Evolutionary conservation across 2,329 filamentous ascomycete genomes (phyloP).

Genomic region (Exophiala xenobiotica): DNA sequence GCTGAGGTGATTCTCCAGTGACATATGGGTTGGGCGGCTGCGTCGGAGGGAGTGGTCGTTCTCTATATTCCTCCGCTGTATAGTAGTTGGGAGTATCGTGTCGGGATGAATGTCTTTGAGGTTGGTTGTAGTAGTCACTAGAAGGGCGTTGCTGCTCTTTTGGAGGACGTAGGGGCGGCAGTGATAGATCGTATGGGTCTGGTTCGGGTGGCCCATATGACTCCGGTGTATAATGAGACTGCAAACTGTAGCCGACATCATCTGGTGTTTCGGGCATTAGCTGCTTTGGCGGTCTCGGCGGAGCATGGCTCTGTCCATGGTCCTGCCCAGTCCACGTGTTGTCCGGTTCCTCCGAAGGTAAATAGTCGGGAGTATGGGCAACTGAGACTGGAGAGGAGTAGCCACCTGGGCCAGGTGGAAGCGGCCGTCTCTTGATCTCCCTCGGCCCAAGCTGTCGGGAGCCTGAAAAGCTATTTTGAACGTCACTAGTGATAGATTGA

Average conservation of each 20-base stretch:
- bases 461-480: slow-evolving; percentile 32
- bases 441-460: slow-evolving; percentile 56
- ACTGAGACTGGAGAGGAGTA: slow-evolving; percentile 11
- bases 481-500: slow-evolving; percentile 35
- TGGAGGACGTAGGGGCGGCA: neutral
- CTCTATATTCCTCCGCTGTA: slow-evolving; percentile 22
- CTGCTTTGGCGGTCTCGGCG: slow-evolving; percentile 26
- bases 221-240: slow-evolving; percentile 19
- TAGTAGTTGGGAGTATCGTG: slow-evolving; percentile 1
- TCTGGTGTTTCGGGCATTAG: slow-evolving; percentile 24
- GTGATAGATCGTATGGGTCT: neutral
- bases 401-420: slow-evolving; percentile 69
- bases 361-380: slow-evolving; percentile 5
- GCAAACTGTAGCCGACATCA: slow-evolving; percentile 22
- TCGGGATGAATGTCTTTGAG: neutral
- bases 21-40: slow-evolving; percentile 54
- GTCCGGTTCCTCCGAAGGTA: slow-evolving; percentile 25
- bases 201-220: slow-evolving; percentile 11
- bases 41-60: slow-evolving; percentile 49
- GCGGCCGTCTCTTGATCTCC: slow-evolving; percentile 73
- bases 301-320: slow-evolving; percentile 16
- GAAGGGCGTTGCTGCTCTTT: slow-evolving; percentile 15
- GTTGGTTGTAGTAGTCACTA: slow-evolving; percentile 4
- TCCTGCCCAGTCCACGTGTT: slow-evolving; percentile 13
- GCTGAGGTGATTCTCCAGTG: neutral